phyloP scores from a whole-genome alignment of 306 rosid species.

The Medicago arabica region DNA sequence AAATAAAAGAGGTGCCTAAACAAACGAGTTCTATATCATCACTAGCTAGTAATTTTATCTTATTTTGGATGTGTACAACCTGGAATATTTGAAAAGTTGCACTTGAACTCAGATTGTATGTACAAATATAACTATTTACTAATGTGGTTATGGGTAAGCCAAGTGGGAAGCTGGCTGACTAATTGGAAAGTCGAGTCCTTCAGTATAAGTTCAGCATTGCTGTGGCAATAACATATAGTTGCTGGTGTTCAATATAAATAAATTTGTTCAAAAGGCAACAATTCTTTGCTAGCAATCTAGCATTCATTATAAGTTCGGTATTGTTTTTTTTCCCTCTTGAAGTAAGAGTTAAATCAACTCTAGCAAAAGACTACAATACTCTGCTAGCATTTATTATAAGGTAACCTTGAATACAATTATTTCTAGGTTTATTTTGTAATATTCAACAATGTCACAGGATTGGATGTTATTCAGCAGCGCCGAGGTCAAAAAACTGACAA shows the following conservation, averaged over 20 bases:
- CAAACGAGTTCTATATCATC: background rate
- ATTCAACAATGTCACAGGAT: conserved; percentile 50
- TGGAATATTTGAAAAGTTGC: background rate
- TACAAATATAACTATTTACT: conserved; percentile 1
- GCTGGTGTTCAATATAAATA: background rate
- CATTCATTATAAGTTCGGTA: conserved; percentile 1
- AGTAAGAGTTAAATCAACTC: conserved; percentile 17
- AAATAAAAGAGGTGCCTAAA: background rate
- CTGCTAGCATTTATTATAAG: background rate
- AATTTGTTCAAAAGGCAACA: background rate
- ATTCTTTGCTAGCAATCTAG: conserved; percentile 7
- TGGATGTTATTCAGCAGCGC: conserved; percentile 86
- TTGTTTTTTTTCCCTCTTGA: background rate
- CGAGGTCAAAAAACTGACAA: conserved; percentile 81
- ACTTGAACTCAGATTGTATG: background rate
- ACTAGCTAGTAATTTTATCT: background rate
- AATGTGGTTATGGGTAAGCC: background rate
- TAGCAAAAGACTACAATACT: background rate
- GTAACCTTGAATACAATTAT: conserved; percentile 13
- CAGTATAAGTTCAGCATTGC: background rate
- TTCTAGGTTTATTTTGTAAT: conserved; percentile 14
- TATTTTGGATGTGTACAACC: background rate
- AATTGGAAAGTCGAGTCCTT: conserved; percentile 20
- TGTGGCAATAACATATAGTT: conserved; percentile 7
- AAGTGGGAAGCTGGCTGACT: background rate